phyloP scores from a whole-genome alignment of 306 rosid genomes.

The Arachis hypogaea region DNA sequence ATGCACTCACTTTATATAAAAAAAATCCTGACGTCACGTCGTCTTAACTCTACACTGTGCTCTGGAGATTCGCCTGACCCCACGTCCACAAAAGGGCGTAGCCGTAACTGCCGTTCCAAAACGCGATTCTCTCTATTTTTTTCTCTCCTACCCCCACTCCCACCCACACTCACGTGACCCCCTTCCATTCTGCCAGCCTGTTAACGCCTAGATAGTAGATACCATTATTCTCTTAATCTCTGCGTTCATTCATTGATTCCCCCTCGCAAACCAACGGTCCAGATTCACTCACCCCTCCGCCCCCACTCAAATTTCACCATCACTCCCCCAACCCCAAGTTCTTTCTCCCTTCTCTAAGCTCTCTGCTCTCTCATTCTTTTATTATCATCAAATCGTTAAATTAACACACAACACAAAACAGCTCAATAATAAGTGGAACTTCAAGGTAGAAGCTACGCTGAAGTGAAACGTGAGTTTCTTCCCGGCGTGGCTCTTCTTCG shows the following conservation, averaged over 20 bases:
- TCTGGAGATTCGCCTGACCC: too few relatives aligned
- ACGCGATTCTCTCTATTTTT: not conserved
- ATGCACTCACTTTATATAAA: too few relatives aligned
- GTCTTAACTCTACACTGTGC: too few relatives aligned
- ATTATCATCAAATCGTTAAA: not conserved
- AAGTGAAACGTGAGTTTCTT: not conserved
- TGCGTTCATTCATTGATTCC: conserved; percentile 18
- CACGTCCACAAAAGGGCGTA: not conserved
- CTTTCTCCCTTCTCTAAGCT: not conserved
- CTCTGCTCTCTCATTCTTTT: too few relatives aligned
- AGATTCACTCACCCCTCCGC: conserved; percentile 21
- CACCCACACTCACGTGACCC: not conserved
- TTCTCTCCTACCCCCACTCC: not conserved
- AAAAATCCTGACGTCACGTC: too few relatives aligned
- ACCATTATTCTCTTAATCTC: too few relatives aligned
- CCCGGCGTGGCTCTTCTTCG: conserved; percentile 5
- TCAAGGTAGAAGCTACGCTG: not conserved
- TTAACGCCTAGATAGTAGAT: conserved; percentile 19
- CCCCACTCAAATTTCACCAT: not conserved
- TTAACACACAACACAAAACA: not conserved
- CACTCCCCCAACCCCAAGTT: not conserved
- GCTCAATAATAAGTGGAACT: not conserved
- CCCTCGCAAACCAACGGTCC: conserved; percentile 15
- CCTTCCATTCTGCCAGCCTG: conserved; percentile 41
- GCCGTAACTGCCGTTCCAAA: not conserved